phyloP scores from a whole-genome alignment of 306 rosid species.

The Astragalus glycyphyllos region DNA sequence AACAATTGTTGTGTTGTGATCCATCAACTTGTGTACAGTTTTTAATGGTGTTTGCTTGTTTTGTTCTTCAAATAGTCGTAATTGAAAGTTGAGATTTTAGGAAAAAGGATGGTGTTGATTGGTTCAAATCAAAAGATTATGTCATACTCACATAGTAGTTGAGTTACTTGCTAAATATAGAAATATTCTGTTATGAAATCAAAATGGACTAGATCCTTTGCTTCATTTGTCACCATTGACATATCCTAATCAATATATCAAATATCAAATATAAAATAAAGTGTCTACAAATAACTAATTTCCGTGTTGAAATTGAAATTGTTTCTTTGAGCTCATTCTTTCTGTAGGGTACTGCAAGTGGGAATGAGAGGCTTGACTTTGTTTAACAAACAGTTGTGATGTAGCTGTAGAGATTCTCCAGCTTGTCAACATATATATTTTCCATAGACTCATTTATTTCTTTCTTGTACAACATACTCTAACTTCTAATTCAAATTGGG shows the following conservation, averaged over 20 bases:
- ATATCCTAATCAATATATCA: slow-evolving; percentile 6
- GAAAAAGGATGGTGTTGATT: slow-evolving; percentile 8
- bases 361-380: slow-evolving; percentile 22
- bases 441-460: too few species aligned
- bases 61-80: slow-evolving; percentile 4
- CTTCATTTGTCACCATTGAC: slow-evolving; percentile 1
- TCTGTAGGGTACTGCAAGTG: slow-evolving; percentile 27
- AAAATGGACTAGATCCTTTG: slow-evolving; percentile 24
- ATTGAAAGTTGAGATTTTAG: not conserved
- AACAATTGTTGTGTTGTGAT: not conserved
- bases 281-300: slow-evolving; percentile 18
- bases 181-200: slow-evolving; percentile 37
- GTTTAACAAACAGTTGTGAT: slow-evolving; percentile 8
- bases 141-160: not conserved
- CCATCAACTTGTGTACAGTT: slow-evolving; percentile 8
- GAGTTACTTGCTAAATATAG: slow-evolving; percentile 40
- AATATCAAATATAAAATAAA: not conserved
- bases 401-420: not conserved
- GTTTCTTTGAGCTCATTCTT: slow-evolving; percentile 28
- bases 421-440: not conserved
- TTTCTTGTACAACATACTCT: too few species aligned
- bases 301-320: slow-evolving; percentile 40
- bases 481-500: too few species aligned
- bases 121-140: slow-evolving; percentile 3
- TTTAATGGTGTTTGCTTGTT: slow-evolving; percentile 8